A percentile compares a stretch with the other conserved stretches of the same genome.
Evolutionary conservation across 1,139 yeast species (phyloP).

Genomic region (Geotrichum candidum): DNA sequence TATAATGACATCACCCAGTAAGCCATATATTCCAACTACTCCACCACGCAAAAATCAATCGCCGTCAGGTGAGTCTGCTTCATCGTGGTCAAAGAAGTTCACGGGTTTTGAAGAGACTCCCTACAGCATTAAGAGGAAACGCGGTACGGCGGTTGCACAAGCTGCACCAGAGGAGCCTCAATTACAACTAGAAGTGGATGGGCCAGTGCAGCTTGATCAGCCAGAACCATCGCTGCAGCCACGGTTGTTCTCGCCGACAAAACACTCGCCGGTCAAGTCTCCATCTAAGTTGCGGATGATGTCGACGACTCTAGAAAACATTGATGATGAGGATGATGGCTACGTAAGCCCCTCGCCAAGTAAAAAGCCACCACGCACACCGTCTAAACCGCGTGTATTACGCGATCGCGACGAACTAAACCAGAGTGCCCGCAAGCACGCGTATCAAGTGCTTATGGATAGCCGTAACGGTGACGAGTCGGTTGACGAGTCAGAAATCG

Average conservation of each 20-base stretch:
- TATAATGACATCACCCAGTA: conserved; percentile 8
- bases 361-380: conserved; percentile 9
- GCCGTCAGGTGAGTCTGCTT: neutral
- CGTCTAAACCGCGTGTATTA: conserved; percentile 9
- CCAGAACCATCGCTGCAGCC: neutral
- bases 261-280: conserved; percentile 26
- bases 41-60: neutral
- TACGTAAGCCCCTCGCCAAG: conserved; percentile 5
- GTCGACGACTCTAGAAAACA: neutral
- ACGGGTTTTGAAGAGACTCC: conserved; percentile 10
- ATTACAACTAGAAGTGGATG: neutral
- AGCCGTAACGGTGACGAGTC: conserved; percentile 39
- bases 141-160: neutral
- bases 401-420: conserved; percentile 38
- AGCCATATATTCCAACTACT: conserved; percentile 4
- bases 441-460: conserved; percentile 37
- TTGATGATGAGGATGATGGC: conserved; percentile 16
- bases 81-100: neutral
- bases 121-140: conserved; percentile 6
- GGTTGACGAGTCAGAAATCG: conserved; percentile 40
- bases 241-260: conserved; percentile 1
- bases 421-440: conserved; percentile 47
- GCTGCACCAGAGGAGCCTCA: neutral
- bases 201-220: neutral
- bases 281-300: conserved; percentile 27